phyloP scores from a whole-genome alignment of 176 grass and related monocot genomes.

The Avena eriantha region DNA sequence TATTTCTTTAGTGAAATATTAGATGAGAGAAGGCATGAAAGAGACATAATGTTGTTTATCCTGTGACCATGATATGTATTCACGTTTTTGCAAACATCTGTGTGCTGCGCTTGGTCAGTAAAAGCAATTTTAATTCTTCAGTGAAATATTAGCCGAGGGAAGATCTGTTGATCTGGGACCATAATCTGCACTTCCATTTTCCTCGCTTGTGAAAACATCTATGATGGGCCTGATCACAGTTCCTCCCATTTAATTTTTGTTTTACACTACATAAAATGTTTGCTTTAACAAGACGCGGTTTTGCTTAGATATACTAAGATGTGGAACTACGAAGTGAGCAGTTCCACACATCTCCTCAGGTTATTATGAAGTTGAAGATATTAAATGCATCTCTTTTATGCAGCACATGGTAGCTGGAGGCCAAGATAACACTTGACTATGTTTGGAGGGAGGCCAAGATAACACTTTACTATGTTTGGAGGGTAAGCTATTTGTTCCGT shows the following conservation, averaged over 20 bases:
- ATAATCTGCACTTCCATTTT: not conserved
- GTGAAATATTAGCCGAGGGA: not conserved
- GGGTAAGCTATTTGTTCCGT: constrained; percentile 34
- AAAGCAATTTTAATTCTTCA: not conserved
- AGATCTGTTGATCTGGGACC: constrained; percentile 1
- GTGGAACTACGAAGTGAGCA: not conserved
- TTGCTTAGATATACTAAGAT: not conserved
- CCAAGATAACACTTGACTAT: constrained; percentile 61
- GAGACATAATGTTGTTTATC: not conserved
- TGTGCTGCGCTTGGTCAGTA: not conserved
- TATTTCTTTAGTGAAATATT: not conserved
- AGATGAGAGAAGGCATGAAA: not conserved
- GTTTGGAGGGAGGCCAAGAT: constrained; percentile 76
- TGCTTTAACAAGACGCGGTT: constrained; percentile 21
- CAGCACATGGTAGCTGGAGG: constrained; percentile 86
- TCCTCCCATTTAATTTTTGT: not conserved
- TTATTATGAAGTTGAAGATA: constrained; percentile 14
- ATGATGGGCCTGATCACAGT: not conserved
- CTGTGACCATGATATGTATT: not conserved
- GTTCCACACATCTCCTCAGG: not conserved
- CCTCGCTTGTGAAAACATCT: constrained; percentile 6
- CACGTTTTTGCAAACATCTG: not conserved
- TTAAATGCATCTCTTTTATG: constrained; percentile 39
- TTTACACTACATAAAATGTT: not conserved
- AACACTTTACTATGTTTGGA: constrained; percentile 30